phyloP scores from a whole-genome alignment of 2,329 filamentous ascomycete species.

The Xylaria polymorpha region DNA sequence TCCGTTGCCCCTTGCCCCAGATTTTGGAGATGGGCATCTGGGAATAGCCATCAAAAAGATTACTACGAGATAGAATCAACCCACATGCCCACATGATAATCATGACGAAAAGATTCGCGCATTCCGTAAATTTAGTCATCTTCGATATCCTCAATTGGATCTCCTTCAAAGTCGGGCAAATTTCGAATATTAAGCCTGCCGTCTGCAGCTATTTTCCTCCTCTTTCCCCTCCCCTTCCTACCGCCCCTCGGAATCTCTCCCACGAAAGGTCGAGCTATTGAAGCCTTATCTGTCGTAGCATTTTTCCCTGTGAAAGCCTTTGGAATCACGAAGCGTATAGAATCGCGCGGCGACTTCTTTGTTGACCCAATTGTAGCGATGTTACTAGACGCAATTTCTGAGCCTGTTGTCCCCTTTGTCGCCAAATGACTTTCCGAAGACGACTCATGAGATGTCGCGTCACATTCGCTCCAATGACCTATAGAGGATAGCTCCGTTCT shows the following conservation, averaged over 20 bases:
- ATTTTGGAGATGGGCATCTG: conserved; percentile 10
- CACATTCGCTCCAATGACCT: background rate
- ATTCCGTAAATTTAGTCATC: conserved; percentile 18
- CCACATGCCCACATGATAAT: background rate
- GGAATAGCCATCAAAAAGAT: conserved; percentile 6
- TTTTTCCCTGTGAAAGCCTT: conserved; percentile 48
- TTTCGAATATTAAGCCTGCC: conserved; percentile 48
- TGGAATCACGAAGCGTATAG: conserved; percentile 42
- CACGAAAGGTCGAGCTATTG: background rate
- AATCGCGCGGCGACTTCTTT: conserved; percentile 16
- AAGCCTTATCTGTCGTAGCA: conserved; percentile 6
- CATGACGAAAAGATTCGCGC: background rate
- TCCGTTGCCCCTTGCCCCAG: conserved; percentile 10
- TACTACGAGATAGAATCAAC: background rate
- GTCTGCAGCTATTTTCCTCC: conserved; percentile 41
- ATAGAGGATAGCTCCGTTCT: conserved; percentile 21
- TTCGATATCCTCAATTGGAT: conserved; percentile 48
- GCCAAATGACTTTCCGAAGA: conserved; percentile 40
- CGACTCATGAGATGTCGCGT: conserved; percentile 4
- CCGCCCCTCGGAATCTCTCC: background rate
- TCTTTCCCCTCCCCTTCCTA: conserved; percentile 10
- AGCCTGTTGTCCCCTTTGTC: conserved; percentile 38
- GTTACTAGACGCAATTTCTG: conserved; percentile 37
- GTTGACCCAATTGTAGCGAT: conserved; percentile 40
- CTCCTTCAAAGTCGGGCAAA: conserved; percentile 47